phyloP scores from a whole-genome alignment of 169 alveolate genomes.

The Babesia ovis region DNA sequence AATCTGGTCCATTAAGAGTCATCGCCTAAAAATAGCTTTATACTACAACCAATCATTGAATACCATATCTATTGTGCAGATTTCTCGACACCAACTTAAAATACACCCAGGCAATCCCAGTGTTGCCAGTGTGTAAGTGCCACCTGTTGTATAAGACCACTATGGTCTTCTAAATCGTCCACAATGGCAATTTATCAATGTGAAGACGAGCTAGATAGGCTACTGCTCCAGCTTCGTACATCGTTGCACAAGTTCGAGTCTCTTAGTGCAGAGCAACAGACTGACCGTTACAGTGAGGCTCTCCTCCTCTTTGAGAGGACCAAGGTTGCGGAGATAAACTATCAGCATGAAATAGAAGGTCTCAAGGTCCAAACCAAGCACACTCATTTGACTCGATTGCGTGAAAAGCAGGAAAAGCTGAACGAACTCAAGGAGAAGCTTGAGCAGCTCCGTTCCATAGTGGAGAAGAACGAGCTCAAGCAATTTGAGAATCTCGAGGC shows the following conservation, averaged over 20 bases:
- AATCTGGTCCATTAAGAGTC: background rate
- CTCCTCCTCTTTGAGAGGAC: conserved; percentile 56
- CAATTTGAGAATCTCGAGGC: conserved; percentile 26
- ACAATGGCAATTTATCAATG: conserved; percentile 59
- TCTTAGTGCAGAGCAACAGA: conserved; percentile 37
- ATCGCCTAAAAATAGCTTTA: background rate
- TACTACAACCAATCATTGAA: background rate
- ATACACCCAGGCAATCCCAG: background rate
- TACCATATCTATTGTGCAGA: too few species aligned
- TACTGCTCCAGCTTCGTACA: conserved; percentile 49
- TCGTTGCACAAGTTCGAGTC: conserved; percentile 45
- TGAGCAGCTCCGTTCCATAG: conserved; percentile 38
- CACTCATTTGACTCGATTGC: conserved; percentile 47
- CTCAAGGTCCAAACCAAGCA: conserved; percentile 52
- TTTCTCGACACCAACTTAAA: background rate
- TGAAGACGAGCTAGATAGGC: conserved; percentile 65
- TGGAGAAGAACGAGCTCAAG: conserved; percentile 45
- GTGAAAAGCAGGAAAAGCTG: conserved; percentile 47
- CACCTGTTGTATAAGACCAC: background rate
- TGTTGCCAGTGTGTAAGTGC: conserved; percentile 2
- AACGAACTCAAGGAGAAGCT: conserved; percentile 45
- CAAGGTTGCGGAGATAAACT: conserved; percentile 55
- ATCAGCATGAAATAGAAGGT: conserved; percentile 42
- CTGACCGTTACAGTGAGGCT: conserved; percentile 58
- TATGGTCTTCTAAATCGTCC: background rate